Evolutionary conservation across 495 filamentous ascomycete genomes (phyloP).

Genomic region (Immersiella caudata): DNA sequence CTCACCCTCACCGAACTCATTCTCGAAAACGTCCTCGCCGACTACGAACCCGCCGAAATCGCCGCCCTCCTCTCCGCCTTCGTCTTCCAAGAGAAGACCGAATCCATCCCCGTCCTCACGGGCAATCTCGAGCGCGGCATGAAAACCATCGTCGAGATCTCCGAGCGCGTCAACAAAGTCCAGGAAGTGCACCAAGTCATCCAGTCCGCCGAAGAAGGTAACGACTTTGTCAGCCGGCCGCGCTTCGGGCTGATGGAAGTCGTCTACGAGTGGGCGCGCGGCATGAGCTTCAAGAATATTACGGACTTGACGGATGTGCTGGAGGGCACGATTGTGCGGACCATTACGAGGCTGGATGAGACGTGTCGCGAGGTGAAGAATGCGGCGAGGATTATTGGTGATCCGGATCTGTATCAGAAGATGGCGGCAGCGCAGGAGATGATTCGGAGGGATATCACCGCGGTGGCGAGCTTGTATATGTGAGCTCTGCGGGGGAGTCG

Average conservation of each 20-base stretch:
- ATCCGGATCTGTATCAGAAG: slow-evolving; percentile 89
- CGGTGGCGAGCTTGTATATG: slow-evolving; percentile 86
- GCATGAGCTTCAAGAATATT: slow-evolving; percentile 98
- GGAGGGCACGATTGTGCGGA: slow-evolving; percentile 93
- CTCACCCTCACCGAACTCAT: slow-evolving; percentile 96
- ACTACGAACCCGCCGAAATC: slow-evolving; percentile 95
- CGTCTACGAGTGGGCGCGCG: slow-evolving; percentile 96
- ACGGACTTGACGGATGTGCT: slow-evolving; percentile 95
- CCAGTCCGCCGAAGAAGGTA: slow-evolving; percentile 81
- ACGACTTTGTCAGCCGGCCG: slow-evolving; percentile 84
- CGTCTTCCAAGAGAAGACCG: slow-evolving; percentile 98
- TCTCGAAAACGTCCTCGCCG: slow-evolving; percentile 92
- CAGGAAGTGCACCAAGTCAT: slow-evolving; percentile 91
- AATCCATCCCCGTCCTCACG: slow-evolving; percentile 79
- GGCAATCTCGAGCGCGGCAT: slow-evolving; percentile 80
- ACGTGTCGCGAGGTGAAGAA: slow-evolving; percentile 97
- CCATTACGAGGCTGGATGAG: slow-evolving; percentile 91
- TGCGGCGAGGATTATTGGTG: slow-evolving; percentile 93
- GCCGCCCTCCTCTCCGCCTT: slow-evolving; percentile 92
- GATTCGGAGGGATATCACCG: slow-evolving; percentile 94
- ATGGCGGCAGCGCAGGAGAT: slow-evolving; percentile 96
- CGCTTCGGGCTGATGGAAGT: slow-evolving; percentile 95
- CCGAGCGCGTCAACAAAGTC: slow-evolving; percentile 85
- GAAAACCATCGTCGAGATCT: slow-evolving; percentile 82
- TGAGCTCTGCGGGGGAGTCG: slow-evolving; percentile 27